These are phyloP conservation scores for Metschnikowia anglica DNA, from an alignment of 805 yeast species.

Conservation along the genomic window DNA sequence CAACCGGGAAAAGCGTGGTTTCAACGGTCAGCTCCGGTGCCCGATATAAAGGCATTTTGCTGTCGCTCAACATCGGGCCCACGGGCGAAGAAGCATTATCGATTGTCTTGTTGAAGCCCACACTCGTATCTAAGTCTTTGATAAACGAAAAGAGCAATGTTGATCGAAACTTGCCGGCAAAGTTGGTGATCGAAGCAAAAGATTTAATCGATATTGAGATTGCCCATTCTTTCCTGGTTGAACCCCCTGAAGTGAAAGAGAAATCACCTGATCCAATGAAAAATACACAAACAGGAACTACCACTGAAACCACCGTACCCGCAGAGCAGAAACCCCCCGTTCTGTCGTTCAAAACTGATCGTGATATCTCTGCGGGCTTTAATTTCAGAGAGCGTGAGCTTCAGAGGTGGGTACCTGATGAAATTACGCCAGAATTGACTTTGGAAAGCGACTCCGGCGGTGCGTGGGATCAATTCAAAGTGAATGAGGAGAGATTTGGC, in stretches of 20 bases:
- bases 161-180: constrained; percentile 41
- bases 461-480: constrained; percentile 92
- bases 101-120: constrained; percentile 55
- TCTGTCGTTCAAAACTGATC: constrained; percentile 69
- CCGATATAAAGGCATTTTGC: constrained; percentile 56
- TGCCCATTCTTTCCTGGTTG: constrained; percentile 35
- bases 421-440: constrained; percentile 27
- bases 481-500: constrained; percentile 87
- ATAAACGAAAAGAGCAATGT: constrained; percentile 28
- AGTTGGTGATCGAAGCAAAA: constrained; percentile 46
- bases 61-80: constrained; percentile 43
- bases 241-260: constrained; percentile 6
- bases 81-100: constrained; percentile 47
- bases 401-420: constrained; percentile 83
- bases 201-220: constrained; percentile 54
- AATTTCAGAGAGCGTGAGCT: constrained; percentile 66
- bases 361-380: constrained; percentile 64
- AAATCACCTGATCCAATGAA: constrained; percentile 10
- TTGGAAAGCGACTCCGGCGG: constrained; percentile 33
- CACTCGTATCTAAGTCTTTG: constrained; percentile 29
- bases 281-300: constrained; percentile 6
- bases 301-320: constrained; percentile 11
- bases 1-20: constrained; percentile 50
- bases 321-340: neutral
- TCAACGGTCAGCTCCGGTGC: constrained; percentile 66